Evolutionary conservation across 2,329 filamentous ascomycete species (phyloP).

Genomic region (Fusarium gaditjirri): DNA sequence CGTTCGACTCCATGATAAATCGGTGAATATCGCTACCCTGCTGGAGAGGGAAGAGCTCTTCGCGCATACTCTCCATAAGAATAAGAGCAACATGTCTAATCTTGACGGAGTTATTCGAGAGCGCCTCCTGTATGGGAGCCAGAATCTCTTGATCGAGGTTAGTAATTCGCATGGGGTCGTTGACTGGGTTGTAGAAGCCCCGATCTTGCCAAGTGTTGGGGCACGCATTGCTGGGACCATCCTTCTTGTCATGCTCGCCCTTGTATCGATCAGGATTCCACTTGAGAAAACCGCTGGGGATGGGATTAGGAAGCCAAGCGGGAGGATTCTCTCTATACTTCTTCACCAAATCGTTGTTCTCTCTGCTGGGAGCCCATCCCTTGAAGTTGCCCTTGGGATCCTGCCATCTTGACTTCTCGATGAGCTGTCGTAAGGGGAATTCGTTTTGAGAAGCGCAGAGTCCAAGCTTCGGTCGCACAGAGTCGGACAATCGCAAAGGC

Average conservation of each 20-base stretch:
- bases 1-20: constrained; percentile 46
- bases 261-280: constrained; percentile 42
- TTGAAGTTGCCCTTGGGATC: constrained; percentile 44
- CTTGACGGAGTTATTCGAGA: constrained; percentile 44
- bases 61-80: constrained; percentile 57
- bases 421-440: constrained; percentile 46
- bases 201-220: constrained; percentile 23
- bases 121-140: constrained; percentile 37
- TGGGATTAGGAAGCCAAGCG: constrained; percentile 43
- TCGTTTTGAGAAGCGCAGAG: constrained; percentile 38
- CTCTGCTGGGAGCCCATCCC: constrained; percentile 48
- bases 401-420: constrained; percentile 40
- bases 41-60: constrained; percentile 57
- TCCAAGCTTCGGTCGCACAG: constrained; percentile 35
- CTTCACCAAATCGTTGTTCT: constrained; percentile 35
- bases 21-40: constrained; percentile 52
- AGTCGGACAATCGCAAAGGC: constrained; percentile 42
- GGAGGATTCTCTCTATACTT: constrained; percentile 42
- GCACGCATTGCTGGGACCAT: constrained; percentile 19
- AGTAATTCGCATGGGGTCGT: constrained; percentile 54
- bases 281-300: constrained; percentile 44
- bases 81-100: constrained; percentile 58
- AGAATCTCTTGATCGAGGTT: constrained; percentile 51
- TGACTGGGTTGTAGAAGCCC: constrained; percentile 49
- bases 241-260: constrained; percentile 38